phyloP scores from a whole-genome alignment of 305 asterid genomes.

The Fraxinus paxiana region DNA sequence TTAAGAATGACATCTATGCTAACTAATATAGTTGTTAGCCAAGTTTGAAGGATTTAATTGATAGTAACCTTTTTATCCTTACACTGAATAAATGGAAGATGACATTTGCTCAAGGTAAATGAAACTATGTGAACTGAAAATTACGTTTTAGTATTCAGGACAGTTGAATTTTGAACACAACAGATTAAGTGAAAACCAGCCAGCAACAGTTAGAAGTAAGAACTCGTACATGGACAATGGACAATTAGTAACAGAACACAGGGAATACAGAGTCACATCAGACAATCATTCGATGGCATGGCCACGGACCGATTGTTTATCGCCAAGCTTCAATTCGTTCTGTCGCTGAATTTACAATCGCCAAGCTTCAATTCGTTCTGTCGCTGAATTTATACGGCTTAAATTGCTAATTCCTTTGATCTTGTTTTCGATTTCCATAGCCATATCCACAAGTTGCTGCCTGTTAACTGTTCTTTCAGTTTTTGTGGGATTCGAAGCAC shows the following conservation, averaged over 20 bases:
- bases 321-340: constrained; percentile 86
- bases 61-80: background rate
- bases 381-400: constrained; percentile 69
- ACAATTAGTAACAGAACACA: constrained; percentile 20
- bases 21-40: background rate
- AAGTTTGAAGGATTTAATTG: background rate
- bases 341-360: constrained; percentile 62
- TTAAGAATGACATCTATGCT: constrained; percentile 5
- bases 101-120: constrained; percentile 5
- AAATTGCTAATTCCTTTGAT: constrained; percentile 63
- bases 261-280: constrained; percentile 17
- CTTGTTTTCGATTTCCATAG: constrained; percentile 36
- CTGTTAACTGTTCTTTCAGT: constrained; percentile 28
- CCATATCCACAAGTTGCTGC: constrained; percentile 29
- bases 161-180: background rate
- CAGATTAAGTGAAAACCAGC: constrained; percentile 23
- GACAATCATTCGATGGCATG: constrained; percentile 1
- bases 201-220: constrained; percentile 16
- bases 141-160: background rate
- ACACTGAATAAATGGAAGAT: background rate
- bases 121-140: constrained; percentile 4
- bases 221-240: constrained; percentile 25
- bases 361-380: constrained; percentile 81
- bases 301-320: constrained; percentile 26
- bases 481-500: constrained; percentile 29